Conservation (phyloP, 345 rosid genomes). For the Cardamine resedifolia region DNA sequence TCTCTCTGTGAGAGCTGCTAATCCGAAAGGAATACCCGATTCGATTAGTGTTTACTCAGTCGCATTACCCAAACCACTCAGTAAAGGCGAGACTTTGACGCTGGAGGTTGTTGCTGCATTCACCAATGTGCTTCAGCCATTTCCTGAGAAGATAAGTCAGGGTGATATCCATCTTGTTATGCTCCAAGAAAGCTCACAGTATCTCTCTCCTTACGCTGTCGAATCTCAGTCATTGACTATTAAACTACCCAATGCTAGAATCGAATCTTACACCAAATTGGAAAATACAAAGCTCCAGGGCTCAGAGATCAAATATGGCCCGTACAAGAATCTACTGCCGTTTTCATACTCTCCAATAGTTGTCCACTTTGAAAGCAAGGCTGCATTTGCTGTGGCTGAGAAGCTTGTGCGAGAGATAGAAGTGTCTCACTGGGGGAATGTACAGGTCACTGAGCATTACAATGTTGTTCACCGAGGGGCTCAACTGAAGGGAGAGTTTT, state of each 20-base stretch:
- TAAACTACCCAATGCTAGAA: constrained; percentile 68
- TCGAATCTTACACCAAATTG: constrained; percentile 74
- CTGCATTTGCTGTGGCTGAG: constrained; percentile 75
- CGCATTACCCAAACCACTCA: constrained; percentile 56
- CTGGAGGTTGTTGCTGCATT: constrained; percentile 64
- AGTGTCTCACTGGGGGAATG: constrained; percentile 96
- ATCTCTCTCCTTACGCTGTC: constrained; percentile 71
- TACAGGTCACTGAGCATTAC: constrained; percentile 88
- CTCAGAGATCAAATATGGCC: constrained; percentile 88
- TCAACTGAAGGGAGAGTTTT: constrained; percentile 88
- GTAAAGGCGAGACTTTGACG: constrained; percentile 59
- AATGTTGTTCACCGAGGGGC: constrained; percentile 75
- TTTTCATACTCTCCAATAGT: constrained; percentile 67
- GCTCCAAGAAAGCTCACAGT: constrained; percentile 74
- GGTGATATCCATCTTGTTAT: constrained; percentile 84
- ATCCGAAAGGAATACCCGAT: constrained; percentile 58
- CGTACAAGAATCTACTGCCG: constrained; percentile 64
- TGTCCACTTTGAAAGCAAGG: constrained; percentile 85
- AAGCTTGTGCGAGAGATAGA: constrained; percentile 86
- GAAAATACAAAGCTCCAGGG: constrained; percentile 67
- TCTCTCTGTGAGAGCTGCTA: constrained; percentile 49
- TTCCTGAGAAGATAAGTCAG: constrained; percentile 88
- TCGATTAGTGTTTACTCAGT: constrained; percentile 60
- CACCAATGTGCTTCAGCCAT: constrained; percentile 60
- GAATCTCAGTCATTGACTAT: constrained; percentile 70